A percentile compares a stretch with the other conserved stretches of the same genome.
phyloP scores from a whole-genome alignment of 495 filamentous ascomycete species.

The Penicillium psychrofluorescens region DNA sequence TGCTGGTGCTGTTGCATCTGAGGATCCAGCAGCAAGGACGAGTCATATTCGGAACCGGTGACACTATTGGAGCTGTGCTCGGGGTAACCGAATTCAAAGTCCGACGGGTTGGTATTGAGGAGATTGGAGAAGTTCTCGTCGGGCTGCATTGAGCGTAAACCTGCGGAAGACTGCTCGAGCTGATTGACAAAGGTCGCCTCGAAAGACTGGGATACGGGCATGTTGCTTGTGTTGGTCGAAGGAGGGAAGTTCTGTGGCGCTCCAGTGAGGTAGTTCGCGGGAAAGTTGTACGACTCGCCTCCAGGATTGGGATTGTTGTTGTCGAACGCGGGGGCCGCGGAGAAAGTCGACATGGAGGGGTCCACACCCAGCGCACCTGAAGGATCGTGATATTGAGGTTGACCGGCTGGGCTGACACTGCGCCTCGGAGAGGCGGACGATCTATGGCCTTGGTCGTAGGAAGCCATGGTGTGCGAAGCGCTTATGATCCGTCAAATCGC shows the following conservation, averaged over 20 bases:
- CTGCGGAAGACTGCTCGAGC: constrained; percentile 21
- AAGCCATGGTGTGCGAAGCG: constrained; percentile 27
- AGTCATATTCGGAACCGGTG: constrained; percentile 27
- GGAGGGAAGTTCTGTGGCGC: constrained; percentile 22
- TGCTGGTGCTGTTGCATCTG: constrained; percentile 33
- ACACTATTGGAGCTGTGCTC: constrained; percentile 25
- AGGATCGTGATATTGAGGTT: constrained; percentile 31
- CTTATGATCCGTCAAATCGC: no score
- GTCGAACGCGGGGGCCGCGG: constrained; percentile 18
- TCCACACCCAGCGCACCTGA: constrained; percentile 29
- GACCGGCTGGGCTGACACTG: constrained; percentile 36
- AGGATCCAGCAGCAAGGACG: constrained; percentile 39
- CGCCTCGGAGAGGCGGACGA: constrained; percentile 23
- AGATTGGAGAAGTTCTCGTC: constrained; percentile 36
- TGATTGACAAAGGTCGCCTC: constrained; percentile 29
- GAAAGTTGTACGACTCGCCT: constrained; percentile 26
- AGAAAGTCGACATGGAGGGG: constrained; percentile 28
- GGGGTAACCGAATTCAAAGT: constrained; percentile 37
- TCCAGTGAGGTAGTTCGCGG: constrained; percentile 21
- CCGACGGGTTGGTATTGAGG: constrained; percentile 25
- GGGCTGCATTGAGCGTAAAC: constrained; percentile 14
- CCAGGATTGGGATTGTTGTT: constrained; percentile 13
- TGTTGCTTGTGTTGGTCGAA: constrained; percentile 16
- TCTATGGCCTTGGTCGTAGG: constrained; percentile 27
- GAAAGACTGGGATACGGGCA: constrained; percentile 34